Evolutionary conservation across 2,329 filamentous ascomycete genomes (phyloP), one percentile per base, ranked within the genome.

Genomic region (Geosmithia putterillii): DNA sequence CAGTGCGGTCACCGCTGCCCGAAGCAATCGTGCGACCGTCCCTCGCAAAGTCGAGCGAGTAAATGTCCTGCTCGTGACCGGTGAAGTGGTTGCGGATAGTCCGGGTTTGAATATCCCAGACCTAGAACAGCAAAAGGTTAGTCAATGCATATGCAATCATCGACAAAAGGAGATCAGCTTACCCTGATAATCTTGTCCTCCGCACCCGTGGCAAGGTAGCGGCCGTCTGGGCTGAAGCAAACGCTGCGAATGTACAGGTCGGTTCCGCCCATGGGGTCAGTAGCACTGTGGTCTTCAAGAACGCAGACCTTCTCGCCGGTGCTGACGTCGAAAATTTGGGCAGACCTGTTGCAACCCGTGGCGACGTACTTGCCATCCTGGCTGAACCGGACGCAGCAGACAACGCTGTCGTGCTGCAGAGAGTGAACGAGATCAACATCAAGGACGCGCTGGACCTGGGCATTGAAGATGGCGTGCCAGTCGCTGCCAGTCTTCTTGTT

Each of bases 11-110:
- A 45, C 92, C 92, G 60, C 86, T 94, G 40, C 92, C 92, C 7
- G 92, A 96, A 6, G 90, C 92, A 54, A 98, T 96, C 45, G 88
- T 88, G 43, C 87, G 83, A 34, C 90, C 90, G 54, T 95, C 94
- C 37, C 87, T 82, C 25, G 90, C 86, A 62, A 95, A 98, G 64
- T 96, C 92, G 4, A 96, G 73, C 5, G 86, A 94, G 65, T 96
- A 96, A 49, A 98, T 98, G 52, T 98, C 92, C 64, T 98, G 90
- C 63, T 98, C 92, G 63, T 98, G 92, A 20, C 92, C 92, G n/a
- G 81, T 75, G 65, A 98, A 96, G 35, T 87, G 87, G 58, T 92
- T 87, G 55, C 88, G 86, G 59, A 98, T 96, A 8, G 78, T 81
- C 52, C 87, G 77, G 45, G 70, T 75, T 44, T 76, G 73, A 53